phyloP scores from a whole-genome alignment of 371 early-diverging fungal genomes.

The Zancudomyces culisetae region DNA sequence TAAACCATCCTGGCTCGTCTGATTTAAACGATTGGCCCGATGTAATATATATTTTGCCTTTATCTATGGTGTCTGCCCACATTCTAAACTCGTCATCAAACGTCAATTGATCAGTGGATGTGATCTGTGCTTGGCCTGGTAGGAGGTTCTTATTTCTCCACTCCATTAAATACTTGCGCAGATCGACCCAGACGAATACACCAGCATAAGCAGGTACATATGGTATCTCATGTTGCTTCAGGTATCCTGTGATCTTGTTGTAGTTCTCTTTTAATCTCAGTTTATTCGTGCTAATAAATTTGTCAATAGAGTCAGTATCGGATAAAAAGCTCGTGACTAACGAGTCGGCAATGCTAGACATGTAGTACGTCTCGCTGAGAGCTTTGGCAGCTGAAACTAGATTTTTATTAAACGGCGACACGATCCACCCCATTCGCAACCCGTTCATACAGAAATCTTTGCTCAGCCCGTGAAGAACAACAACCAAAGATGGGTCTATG shows the following conservation, averaged over 20 bases:
- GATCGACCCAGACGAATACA: slow-evolving; percentile 44
- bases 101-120: slow-evolving; percentile 9
- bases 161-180: slow-evolving; percentile 16
- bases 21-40: slow-evolving; percentile 40
- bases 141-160: slow-evolving; percentile 3
- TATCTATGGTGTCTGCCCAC: slow-evolving; percentile 21
- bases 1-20: slow-evolving; percentile 37
- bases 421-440: slow-evolving; percentile 37
- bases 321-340: slow-evolving; percentile 31
- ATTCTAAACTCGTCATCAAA: slow-evolving; percentile 21
- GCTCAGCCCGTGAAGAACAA: slow-evolving; percentile 54
- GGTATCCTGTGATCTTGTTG: slow-evolving; percentile 14
- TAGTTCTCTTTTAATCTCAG: slow-evolving; percentile 31
- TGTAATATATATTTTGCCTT: slow-evolving; percentile 34
- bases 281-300: slow-evolving; percentile 34
- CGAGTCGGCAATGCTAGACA: slow-evolving; percentile 32
- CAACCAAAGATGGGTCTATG: slow-evolving; percentile 40
- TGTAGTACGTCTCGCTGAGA: slow-evolving; percentile 34
- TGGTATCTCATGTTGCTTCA: slow-evolving; percentile 27
- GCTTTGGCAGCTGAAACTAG: slow-evolving; percentile 21
- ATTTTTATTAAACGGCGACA: slow-evolving; percentile 37
- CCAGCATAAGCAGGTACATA: slow-evolving; percentile 40
- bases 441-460: slow-evolving; percentile 62
- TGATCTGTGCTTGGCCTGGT: slow-evolving; percentile 3
- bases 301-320: slow-evolving; percentile 35